Evolutionary conservation across 345 rosid genomes (phyloP).

Genomic region (Bruguiera gymnorhiza): DNA sequence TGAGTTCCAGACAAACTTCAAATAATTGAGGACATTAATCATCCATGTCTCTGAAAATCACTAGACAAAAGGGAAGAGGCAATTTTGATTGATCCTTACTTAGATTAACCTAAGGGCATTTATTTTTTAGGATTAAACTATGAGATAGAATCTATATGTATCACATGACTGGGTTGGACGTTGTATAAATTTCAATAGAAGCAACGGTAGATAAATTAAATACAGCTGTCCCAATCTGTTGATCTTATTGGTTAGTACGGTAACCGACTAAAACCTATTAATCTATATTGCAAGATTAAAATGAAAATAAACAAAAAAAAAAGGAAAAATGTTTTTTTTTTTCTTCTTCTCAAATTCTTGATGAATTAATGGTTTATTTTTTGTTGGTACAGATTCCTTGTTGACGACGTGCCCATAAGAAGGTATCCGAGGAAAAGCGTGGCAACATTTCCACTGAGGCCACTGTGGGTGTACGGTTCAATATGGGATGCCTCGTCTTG

Average conservation of each 20-base stretch:
- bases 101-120: background rate
- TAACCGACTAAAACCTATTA: no score
- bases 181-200: background rate
- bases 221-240: background rate
- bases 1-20: background rate
- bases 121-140: background rate
- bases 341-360: no score
- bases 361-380: background rate
- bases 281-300: no score
- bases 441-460: slow-evolving; percentile 77
- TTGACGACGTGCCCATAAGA: slow-evolving; percentile 90
- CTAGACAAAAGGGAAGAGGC: background rate
- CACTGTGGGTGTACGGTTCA: slow-evolving; percentile 96
- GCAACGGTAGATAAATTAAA: slow-evolving; percentile 1
- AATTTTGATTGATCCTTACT: slow-evolving; percentile 6
- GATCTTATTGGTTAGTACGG: no score
- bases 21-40: background rate
- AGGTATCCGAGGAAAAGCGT: slow-evolving; percentile 83
- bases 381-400: slow-evolving; percentile 59
- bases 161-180: background rate
- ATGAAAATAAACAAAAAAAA: no score
- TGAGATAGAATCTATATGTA: background rate
- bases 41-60: background rate
- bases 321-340: no score
- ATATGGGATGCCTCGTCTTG: slow-evolving; percentile 99